Evolutionary conservation across 345 rosid species (phyloP).

Genomic region (Gynandropsis gynandra): DNA sequence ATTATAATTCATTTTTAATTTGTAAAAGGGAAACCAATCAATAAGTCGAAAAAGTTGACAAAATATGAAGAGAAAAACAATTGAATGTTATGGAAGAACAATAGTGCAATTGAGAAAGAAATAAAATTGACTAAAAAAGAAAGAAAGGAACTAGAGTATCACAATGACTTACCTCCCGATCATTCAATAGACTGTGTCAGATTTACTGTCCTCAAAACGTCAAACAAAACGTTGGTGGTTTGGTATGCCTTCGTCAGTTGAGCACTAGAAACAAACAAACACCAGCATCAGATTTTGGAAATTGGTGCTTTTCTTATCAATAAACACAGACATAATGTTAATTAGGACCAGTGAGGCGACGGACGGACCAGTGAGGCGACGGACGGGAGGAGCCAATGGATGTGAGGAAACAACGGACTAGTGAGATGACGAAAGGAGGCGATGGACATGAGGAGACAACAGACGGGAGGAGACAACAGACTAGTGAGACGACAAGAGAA

Average conservation of each 20-base stretch:
- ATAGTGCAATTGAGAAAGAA: neutral
- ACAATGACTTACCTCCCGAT: constrained; percentile 62
- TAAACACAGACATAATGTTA: constrained; percentile 1
- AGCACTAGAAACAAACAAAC: constrained; percentile 50
- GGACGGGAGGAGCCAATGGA: too few relatives aligned
- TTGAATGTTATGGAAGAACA: neutral
- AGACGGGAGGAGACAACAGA: too few relatives aligned
- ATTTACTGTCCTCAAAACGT: constrained; percentile 95
- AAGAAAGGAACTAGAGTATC: constrained; percentile 1
- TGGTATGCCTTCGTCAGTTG: constrained; percentile 99
- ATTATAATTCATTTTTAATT: constrained; percentile 8
- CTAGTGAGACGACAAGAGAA: too few relatives aligned
- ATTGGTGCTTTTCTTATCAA: neutral
- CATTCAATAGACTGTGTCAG: constrained; percentile 86
- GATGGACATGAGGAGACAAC: too few relatives aligned
- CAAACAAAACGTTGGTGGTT: constrained; percentile 99
- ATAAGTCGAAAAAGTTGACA: too few relatives aligned
- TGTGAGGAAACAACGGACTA: too few relatives aligned
- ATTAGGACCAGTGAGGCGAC: too few relatives aligned
- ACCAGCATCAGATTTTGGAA: constrained; percentile 3
- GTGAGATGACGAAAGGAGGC: too few relatives aligned
- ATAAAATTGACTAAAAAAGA: constrained; percentile 4
- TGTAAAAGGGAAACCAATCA: constrained; percentile 3
- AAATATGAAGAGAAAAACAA: neutral
- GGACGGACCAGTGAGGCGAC: too few relatives aligned